Base-by-base conservation (phyloP, 108 stramenopile genomes). In the Pseudonitzschia delicatissima region DNA sequence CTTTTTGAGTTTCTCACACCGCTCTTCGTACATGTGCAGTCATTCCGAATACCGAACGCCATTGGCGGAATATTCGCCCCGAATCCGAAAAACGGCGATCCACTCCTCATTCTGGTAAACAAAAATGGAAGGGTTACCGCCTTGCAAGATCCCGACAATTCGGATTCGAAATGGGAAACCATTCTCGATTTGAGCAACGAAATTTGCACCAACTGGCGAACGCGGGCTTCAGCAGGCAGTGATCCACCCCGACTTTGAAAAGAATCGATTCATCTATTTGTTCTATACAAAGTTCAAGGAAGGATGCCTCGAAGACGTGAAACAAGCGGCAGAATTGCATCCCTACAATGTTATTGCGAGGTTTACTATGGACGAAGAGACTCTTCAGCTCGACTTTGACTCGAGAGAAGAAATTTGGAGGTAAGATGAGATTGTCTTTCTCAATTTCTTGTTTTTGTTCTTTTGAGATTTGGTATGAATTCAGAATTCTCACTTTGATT, bases 271-370 rank as follows among this genome's bases (percentile, higher is more conserved):
- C 27, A 31, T 67, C 11, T 71, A 77, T 45, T 25, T 72, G 15
- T 77, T 33, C 34, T 69, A 77, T 57, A 66, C 67, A 3, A 37
- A 35, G 12, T 9, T 57, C 64, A 76, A 76, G 44, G 31, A 57
- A 28, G 63, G 31, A 45, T 53, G 35, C 20, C 66, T 53, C 42
- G 45, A 13, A 4, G 44, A 66, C 31, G n/a, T n/a, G n/a, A n/a
- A n/a, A n/a, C n/a, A n/a, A n/a, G 20, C 32, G 34, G 12, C 37
- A 21, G 60, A 44, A 29, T 35, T 64, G 20, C 70, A 66, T 34
- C 69, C 76, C 12, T 33, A 20, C 21, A 77, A 77, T 61, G 69
- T 69, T 53, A 21, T 77, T 18, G 44, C 62, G 13, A 34, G 76
- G 28, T 77, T 64, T 64, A 42, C 32, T 2, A 47, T 77, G 42